These are phyloP conservation scores for Coemansia sp. DNA, from an alignment of 192 early-diverging fungal species.

Conservation along the genomic window DNA sequence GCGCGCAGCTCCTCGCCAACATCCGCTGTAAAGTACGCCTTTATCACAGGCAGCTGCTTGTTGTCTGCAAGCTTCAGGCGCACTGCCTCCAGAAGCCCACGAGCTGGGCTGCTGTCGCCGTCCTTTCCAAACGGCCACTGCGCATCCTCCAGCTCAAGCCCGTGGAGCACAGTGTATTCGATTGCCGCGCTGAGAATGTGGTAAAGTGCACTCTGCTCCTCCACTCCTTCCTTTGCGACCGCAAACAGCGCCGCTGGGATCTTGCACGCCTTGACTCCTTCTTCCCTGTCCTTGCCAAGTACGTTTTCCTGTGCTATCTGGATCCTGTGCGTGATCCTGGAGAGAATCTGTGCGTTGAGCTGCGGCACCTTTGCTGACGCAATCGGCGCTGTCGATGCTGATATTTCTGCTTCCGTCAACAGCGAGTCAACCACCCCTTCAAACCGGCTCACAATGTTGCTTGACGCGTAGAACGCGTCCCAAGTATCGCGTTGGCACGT, in stretches of 20 bases:
- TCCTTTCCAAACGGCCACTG: constrained; percentile 15
- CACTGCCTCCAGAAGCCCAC: constrained; percentile 26
- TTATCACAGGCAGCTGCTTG: constrained; percentile 31
- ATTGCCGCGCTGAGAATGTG: constrained; percentile 38
- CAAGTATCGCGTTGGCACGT: constrained; percentile 48
- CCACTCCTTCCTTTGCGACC: constrained; percentile 24
- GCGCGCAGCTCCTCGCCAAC: constrained; percentile 19
- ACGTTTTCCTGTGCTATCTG: constrained; percentile 40
- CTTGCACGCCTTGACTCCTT: constrained; percentile 16
- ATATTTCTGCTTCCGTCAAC: constrained; percentile 37
- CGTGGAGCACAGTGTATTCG: constrained; percentile 22
- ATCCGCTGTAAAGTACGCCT: constrained; percentile 28
- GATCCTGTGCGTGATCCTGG: constrained; percentile 32
- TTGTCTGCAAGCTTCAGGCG: constrained; percentile 41
- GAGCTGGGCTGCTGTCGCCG: constrained; percentile 7
- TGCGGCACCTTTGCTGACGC: constrained; percentile 15
- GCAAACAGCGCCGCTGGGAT: constrained; percentile 33
- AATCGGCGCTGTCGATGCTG: constrained; percentile 17
- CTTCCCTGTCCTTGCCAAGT: constrained; percentile 16
- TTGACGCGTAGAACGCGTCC: constrained; percentile 50
- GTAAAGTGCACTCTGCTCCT: constrained; percentile 37
- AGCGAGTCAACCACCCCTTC: constrained; percentile 39
- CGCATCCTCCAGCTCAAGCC: constrained; percentile 11
- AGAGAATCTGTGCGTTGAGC: constrained; percentile 28
- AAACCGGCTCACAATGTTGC: constrained; percentile 23